Percentiles rank a stretch among this genome's conserved stretches.
phyloP scores from a whole-genome alignment of 805 yeast genomes.

The Kluyveromyces starmeri region DNA sequence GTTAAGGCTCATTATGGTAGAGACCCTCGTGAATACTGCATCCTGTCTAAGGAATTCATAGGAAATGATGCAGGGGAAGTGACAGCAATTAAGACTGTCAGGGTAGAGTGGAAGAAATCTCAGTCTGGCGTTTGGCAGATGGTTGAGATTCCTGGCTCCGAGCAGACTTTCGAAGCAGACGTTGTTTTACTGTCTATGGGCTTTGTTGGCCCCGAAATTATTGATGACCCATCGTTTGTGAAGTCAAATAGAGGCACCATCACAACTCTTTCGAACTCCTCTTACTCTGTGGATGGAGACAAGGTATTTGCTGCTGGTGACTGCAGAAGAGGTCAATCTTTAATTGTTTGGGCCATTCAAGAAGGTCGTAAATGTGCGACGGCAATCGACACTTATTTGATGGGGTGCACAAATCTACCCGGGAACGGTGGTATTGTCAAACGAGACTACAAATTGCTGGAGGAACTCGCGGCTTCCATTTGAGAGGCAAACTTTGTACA shows the following conservation, averaged over 20 bases:
- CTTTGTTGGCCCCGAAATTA: conserved; percentile 90
- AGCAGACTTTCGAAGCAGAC: conserved; percentile 91
- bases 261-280: conserved; percentile 41
- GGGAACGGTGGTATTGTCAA: conserved; percentile 90
- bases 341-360: conserved; percentile 98
- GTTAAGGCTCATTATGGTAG: conserved; percentile 91
- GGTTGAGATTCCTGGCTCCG: conserved; percentile 94
- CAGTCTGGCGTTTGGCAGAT: conserved; percentile 98
- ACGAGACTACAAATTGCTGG: conserved; percentile 68
- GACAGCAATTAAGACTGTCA: conserved; percentile 87
- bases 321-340: conserved; percentile 96
- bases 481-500: too few species aligned
- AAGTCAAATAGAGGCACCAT: conserved; percentile 80
- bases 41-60: conserved; percentile 88
- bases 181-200: conserved; percentile 94
- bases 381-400: conserved; percentile 73
- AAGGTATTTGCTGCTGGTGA: conserved; percentile 95
- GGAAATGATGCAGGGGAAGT: conserved; percentile 94
- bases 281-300: conserved; percentile 56
- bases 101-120: conserved; percentile 97
- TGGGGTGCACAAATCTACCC: conserved; percentile 77
- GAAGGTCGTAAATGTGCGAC: conserved; percentile 99
- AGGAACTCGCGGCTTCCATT: conserved; percentile 62
- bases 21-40: conserved; percentile 96
- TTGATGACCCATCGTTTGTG: conserved; percentile 47